Evolutionary conservation across 2,329 filamentous ascomycete genomes (phyloP).

Genomic region (Cladophialophora yegresii): DNA sequence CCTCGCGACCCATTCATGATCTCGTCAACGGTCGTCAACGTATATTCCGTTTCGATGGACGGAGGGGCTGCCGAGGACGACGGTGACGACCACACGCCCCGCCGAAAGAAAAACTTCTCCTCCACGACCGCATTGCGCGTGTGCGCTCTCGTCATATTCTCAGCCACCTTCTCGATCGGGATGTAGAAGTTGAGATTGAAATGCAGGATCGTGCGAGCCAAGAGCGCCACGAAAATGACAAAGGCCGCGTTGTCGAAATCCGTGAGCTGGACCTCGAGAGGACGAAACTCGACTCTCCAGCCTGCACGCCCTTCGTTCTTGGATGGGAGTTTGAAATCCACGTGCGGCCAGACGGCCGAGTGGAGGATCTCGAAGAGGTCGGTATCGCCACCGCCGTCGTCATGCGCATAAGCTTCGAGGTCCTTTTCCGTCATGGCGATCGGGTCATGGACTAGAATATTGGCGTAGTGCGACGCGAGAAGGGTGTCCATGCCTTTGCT

Average conservation of each 20-base stretch:
- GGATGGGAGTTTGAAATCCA: constrained; percentile 91
- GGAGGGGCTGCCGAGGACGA: neutral
- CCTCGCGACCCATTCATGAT: constrained; percentile 6
- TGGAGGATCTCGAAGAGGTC: constrained; percentile 96
- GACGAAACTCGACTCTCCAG: constrained; percentile 94
- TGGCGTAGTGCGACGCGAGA: constrained; percentile 91
- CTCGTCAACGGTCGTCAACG: neutral
- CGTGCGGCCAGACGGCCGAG: constrained; percentile 98
- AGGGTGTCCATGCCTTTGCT: constrained; percentile 87
- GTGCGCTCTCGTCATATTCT: constrained; percentile 97
- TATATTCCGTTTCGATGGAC: neutral
- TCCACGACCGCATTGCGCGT: constrained; percentile 75
- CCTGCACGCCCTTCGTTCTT: constrained; percentile 82
- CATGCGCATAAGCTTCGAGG: constrained; percentile 62
- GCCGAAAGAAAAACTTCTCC: constrained; percentile 89
- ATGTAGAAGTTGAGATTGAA: constrained; percentile 96
- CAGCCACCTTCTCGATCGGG: constrained; percentile 79
- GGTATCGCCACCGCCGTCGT: constrained; percentile 62
- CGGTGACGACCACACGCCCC: constrained; percentile 58
- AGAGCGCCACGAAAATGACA: constrained; percentile 90
- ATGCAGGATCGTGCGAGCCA: constrained; percentile 86
- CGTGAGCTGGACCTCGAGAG: constrained; percentile 97
- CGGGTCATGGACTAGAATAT: constrained; percentile 96
- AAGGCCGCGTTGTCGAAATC: constrained; percentile 98
- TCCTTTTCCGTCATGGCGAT: constrained; percentile 93